phyloP scores from a whole-genome alignment of 495 filamentous ascomycete genomes.

The Neurospora tetrasperma region DNA sequence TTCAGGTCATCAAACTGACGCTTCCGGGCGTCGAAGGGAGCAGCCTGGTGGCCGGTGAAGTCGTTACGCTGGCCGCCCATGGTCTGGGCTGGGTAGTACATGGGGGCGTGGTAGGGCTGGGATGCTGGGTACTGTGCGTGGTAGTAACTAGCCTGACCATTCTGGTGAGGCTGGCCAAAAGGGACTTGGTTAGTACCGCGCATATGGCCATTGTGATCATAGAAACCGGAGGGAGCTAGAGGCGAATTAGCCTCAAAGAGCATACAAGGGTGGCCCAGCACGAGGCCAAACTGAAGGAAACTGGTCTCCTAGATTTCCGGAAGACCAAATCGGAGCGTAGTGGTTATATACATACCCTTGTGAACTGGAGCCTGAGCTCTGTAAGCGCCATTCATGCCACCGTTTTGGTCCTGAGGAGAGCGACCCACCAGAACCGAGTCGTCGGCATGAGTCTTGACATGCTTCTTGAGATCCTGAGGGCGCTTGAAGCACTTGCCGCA shows the following conservation, averaged over 20 bases:
- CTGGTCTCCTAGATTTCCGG: not conserved
- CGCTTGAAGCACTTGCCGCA: constrained; percentile 99
- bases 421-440: constrained; percentile 78
- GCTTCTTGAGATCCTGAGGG: constrained; percentile 97
- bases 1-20: constrained; percentile 80
- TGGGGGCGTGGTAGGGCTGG: constrained; percentile 41
- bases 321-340: not conserved
- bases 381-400: constrained; percentile 49
- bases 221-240: constrained; percentile 46
- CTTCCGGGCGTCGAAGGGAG: constrained; percentile 57
- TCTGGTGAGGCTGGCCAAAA: constrained; percentile 41
- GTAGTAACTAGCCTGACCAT: constrained; percentile 40
- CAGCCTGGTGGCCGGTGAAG: constrained; percentile 42
- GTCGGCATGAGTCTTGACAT: constrained; percentile 99
- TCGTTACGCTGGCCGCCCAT: constrained; percentile 38
- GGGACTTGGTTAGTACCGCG: constrained; percentile 40
- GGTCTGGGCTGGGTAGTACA: constrained; percentile 52
- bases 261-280: not conserved
- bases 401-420: constrained; percentile 58
- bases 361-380: constrained; percentile 29
- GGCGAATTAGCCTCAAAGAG: constrained; percentile 32
- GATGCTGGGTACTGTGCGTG: constrained; percentile 50
- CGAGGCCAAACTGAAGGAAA: not conserved
- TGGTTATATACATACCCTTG: constrained; percentile 40
- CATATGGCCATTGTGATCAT: constrained; percentile 49